phyloP scores from a whole-genome alignment of 129 eudicot genomes.

The Arctium lappa region DNA sequence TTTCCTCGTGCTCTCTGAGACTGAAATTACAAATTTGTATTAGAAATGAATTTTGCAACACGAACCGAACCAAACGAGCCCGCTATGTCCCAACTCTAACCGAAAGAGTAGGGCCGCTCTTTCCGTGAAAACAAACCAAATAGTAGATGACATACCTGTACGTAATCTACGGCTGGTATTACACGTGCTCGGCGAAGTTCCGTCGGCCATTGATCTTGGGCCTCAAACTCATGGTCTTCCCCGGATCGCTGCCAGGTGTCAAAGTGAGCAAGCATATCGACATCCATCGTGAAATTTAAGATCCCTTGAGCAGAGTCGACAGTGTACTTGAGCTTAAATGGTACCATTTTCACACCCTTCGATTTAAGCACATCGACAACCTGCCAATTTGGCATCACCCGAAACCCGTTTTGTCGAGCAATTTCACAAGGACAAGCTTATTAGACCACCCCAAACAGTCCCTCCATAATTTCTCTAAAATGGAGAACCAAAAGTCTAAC shows the following conservation, averaged over 20 bases:
- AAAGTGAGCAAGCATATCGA: constrained; percentile 91
- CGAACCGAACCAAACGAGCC: background rate
- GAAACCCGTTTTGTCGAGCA: background rate
- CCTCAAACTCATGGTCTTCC: constrained; percentile 69
- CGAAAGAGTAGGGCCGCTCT: too few species aligned
- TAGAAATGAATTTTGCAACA: background rate
- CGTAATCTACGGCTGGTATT: constrained; percentile 79
- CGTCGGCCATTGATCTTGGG: constrained; percentile 96
- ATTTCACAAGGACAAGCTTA: too few species aligned
- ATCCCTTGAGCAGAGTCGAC: constrained; percentile 92
- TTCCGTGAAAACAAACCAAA: background rate
- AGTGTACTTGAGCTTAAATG: constrained; percentile 64
- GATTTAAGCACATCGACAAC: constrained; percentile 71
- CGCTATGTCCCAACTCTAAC: background rate
- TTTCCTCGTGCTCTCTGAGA: constrained; percentile 89
- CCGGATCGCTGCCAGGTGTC: constrained; percentile 88
- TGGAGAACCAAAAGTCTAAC: too few species aligned
- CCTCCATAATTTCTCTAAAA: too few species aligned
- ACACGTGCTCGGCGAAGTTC: constrained; percentile 85
- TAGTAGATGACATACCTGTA: constrained; percentile 49
- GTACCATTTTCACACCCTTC: constrained; percentile 83
- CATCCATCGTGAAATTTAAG: constrained; percentile 94
- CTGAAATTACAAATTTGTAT: constrained; percentile 25
- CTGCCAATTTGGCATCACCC: constrained; percentile 31
- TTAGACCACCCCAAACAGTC: too few species aligned